Evolutionary conservation across 2,329 filamentous ascomycete genomes (phyloP), one percentile per base, ranked within the genome.

Genomic region (Amesomyces nigricolor): DNA sequence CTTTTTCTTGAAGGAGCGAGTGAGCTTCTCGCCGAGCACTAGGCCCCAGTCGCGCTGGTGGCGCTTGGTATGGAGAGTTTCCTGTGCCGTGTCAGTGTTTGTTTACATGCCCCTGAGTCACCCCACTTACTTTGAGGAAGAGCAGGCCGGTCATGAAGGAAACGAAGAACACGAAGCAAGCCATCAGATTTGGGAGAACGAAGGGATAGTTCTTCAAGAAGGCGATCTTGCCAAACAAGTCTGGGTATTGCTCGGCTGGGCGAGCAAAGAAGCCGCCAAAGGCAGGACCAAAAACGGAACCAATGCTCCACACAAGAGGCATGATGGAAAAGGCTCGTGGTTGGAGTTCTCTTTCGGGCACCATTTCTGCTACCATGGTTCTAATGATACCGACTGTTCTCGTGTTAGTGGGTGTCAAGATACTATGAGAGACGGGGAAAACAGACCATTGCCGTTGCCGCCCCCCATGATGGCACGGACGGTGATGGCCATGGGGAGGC

Each of bases 341-440:
- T 66, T 96, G 92, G 6, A 96, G 76, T 66, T 91, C 87, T 68
- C 81, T 90, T 69, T 94, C 85, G 0, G 90, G 88, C 1, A 96
- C 91, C 79, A 96, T 85, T 70, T 96, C 92, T 0, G 92, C 92
- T 2, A 96, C 91, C 74, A 94, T 90, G 14, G 90, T 95, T 61
- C 91, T 77, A 60, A 96, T 86, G 59, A 96, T 96, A 1, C 94
- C 88, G n/a, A 92, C 86, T 85, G 35, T n/a, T 44, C 7, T 4
- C 1, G 11, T 14, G 47, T 70, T 57, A 71, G 63, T 50, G 48
- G 47, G 9, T 5, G 13, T 7, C 14, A 6, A 14, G 3, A 11
- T 35, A 7, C n/a, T 13, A 19, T 29, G 4, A 10, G 29, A 29
- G 45, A 19, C 9, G 17, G 30, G 42, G 35, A 46, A 13, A 39